Evolutionary conservation across 1,139 yeast genomes (phyloP).

Genomic region (Arxiozyma heterogenica): DNA sequence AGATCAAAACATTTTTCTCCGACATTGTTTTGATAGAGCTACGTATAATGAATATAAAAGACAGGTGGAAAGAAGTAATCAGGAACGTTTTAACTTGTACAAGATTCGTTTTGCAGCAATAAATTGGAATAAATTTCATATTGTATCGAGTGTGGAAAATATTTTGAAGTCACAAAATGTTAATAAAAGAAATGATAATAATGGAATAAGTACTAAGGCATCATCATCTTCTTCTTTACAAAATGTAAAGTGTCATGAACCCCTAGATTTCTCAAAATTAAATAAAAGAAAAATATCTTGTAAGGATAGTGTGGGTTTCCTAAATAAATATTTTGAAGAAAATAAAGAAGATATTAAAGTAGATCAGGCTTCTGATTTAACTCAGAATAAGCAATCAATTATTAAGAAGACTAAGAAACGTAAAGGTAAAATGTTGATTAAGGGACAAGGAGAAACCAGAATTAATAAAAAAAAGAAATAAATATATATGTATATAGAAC

Average conservation of each 20-base stretch:
- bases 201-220: not conserved
- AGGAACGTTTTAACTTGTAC: constrained; percentile 29
- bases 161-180: not conserved
- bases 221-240: not conserved
- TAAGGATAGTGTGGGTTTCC: not conserved
- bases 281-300: constrained; percentile 5
- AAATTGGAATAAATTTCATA: constrained; percentile 73
- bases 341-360: not conserved
- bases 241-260: not conserved
- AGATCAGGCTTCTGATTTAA: not conserved
- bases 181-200: not conserved
- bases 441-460: constrained; percentile 5
- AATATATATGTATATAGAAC: not conserved
- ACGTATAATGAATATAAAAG: constrained; percentile 40
- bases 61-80: constrained; percentile 30
- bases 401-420: constrained; percentile 1
- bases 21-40: constrained; percentile 50
- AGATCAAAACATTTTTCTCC: constrained; percentile 26
- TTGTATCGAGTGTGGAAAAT: not conserved
- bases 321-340: constrained; percentile 6
- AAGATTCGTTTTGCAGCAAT: constrained; percentile 58
- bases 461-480: constrained; percentile 2
- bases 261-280: constrained; percentile 8
- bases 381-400: not conserved
- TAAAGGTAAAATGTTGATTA: constrained; percentile 5